These are phyloP conservation scores for Fraxinus sp. DNA, from an alignment of 305 asterid species.

Conservation along the genomic window DNA sequence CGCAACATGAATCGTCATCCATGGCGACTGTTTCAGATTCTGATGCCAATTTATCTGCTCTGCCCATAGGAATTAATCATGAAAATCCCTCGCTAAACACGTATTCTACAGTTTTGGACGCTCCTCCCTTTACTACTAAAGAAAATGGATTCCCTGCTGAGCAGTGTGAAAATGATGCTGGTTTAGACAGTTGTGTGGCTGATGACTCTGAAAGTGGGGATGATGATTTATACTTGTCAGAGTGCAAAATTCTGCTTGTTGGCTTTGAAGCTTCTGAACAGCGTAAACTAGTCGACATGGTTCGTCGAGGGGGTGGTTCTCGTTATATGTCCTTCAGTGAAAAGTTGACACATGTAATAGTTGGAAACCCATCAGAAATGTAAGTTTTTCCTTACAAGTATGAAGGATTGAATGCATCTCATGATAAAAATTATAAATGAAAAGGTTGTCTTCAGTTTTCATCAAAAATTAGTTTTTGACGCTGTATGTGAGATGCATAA, in stretches of 20 bases:
- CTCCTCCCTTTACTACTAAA: conserved; percentile 38
- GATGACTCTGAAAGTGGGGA: conserved; percentile 86
- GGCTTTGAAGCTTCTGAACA: conserved; percentile 83
- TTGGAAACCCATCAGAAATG: conserved; percentile 81
- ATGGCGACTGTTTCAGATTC: conserved; percentile 51
- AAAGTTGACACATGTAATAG: conserved; percentile 83
- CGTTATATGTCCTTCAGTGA: conserved; percentile 80
- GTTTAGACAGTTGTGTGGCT: conserved; percentile 55
- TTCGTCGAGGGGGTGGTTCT: conserved; percentile 95
- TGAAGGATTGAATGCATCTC: conserved; percentile 24
- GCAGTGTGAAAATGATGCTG: conserved; percentile 35
- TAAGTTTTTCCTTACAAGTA: conserved; percentile 47
- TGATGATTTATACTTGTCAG: conserved; percentile 79
- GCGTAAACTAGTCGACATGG: conserved; percentile 85
- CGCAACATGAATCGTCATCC: conserved; percentile 51
- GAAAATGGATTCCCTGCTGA: conserved; percentile 42
- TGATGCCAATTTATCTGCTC: conserved; percentile 41
- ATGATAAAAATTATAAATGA: conserved; percentile 9
- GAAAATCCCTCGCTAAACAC: conserved; percentile 43
- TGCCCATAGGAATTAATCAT: conserved; percentile 46
- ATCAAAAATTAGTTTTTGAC: conserved; percentile 8
- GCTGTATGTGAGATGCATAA: not conserved
- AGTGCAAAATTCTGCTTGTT: conserved; percentile 79
- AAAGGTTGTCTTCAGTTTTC: conserved; percentile 6
- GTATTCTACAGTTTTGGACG: conserved; percentile 39